A percentile compares a stretch with the other conserved stretches of the same genome.
These are phyloP conservation scores for Saccharomyces hybrid DNA, from an alignment of 1,139 yeast species.

Conservation along the genomic window DNA sequence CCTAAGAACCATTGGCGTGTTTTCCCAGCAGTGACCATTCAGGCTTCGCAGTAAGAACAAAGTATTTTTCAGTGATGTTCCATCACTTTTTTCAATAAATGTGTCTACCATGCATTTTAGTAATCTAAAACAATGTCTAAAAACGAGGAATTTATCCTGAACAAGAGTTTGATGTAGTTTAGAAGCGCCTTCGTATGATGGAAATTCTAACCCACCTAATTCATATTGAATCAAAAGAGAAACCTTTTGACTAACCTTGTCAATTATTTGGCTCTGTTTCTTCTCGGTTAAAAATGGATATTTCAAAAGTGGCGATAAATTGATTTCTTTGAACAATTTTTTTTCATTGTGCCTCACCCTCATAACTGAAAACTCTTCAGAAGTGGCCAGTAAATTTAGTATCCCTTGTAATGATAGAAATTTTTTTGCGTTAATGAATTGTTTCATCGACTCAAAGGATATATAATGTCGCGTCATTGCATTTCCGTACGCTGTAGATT, in stretches of 20 bases:
- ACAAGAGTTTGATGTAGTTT: constrained; percentile 36
- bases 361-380: constrained; percentile 37
- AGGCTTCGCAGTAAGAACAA: constrained; percentile 36
- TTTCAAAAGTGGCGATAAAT: constrained; percentile 34
- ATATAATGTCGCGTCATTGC: constrained; percentile 45
- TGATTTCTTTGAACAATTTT: constrained; percentile 38
- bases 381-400: constrained; percentile 30
- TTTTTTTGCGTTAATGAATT: constrained; percentile 23
- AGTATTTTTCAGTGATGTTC: constrained; percentile 34
- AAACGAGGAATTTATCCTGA: constrained; percentile 38
- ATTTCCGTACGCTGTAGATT: constrained; percentile 37
- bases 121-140: constrained; percentile 38
- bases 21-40: constrained; percentile 44
- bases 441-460: constrained; percentile 37
- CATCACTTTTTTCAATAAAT: constrained; percentile 37
- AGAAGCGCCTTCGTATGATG: constrained; percentile 36
- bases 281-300: constrained; percentile 30
- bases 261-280: constrained; percentile 22
- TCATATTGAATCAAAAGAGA: constrained; percentile 40
- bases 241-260: constrained; percentile 32
- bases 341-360: constrained; percentile 40
- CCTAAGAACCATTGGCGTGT: constrained; percentile 36
- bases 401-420: constrained; percentile 23
- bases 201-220: constrained; percentile 42
- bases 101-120: constrained; percentile 40